A percentile compares a stretch with the other conserved stretches of the same genome.
These are phyloP conservation scores for Geoglossum glabrum DNA, from an alignment of 495 filamentous ascomycete species.

Conservation along the genomic window DNA sequence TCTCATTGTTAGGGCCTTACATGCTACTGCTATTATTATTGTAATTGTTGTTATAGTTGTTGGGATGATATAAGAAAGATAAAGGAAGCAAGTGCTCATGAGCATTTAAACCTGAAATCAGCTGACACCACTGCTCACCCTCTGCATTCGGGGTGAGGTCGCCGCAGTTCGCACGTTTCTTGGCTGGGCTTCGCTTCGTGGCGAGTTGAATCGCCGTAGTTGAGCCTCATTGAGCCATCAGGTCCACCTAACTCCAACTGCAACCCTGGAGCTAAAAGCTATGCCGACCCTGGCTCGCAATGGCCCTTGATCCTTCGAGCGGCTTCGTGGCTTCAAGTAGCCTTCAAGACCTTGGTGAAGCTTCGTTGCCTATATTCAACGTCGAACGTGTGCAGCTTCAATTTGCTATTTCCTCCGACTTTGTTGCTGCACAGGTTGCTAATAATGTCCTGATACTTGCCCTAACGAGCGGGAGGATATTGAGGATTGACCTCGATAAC, in stretches of 20 bases:
- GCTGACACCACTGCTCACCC: no score
- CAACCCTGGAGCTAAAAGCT: neutral
- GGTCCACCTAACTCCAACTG: neutral
- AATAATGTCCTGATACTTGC: slow-evolving; percentile 93
- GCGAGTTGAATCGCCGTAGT: neutral
- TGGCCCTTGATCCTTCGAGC: slow-evolving; percentile 32
- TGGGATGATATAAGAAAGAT: no score
- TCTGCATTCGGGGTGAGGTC: no score
- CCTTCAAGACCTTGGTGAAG: slow-evolving; percentile 38
- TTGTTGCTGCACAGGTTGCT: slow-evolving; percentile 87
- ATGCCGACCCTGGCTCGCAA: slow-evolving; percentile 14
- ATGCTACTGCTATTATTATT: no score
- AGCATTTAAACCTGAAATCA: no score
- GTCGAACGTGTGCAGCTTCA: slow-evolving; percentile 78
- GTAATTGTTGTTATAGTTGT: no score
- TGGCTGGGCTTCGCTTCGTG: neutral
- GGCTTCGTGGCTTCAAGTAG: slow-evolving; percentile 27
- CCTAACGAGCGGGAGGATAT: slow-evolving; percentile 67
- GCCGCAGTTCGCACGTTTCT: no score
- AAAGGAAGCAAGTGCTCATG: no score
- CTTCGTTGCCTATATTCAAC: slow-evolving; percentile 71
- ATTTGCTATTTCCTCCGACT: slow-evolving; percentile 78
- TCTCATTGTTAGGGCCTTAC: no score
- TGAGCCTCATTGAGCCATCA: neutral
- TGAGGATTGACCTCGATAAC: slow-evolving; percentile 83